Evolutionary conservation across 2,329 filamentous ascomycete genomes (phyloP).

Genomic region (Sclerotinia minor): DNA sequence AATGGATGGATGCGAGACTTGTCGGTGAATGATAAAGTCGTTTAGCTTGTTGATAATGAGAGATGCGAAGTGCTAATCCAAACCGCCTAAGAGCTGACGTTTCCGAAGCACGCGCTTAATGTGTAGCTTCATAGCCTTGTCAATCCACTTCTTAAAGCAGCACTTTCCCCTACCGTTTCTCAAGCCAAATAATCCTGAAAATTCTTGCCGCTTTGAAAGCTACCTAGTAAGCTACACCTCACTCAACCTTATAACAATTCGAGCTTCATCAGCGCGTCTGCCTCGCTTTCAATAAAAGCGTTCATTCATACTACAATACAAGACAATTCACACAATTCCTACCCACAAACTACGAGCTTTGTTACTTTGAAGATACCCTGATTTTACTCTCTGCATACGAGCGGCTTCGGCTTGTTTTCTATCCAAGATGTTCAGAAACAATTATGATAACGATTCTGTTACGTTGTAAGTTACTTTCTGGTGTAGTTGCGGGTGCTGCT

Average conservation of each 20-base stretch:
- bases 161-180: not conserved
- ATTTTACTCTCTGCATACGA: constrained; percentile 5
- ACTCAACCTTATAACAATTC: constrained; percentile 27
- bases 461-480: constrained; percentile 75
- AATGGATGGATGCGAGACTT: not conserved
- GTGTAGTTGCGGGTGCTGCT: not conserved
- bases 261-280: constrained; percentile 42
- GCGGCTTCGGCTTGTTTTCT: constrained; percentile 15
- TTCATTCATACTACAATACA: constrained; percentile 7
- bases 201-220: not conserved
- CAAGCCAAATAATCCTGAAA: rapidly evolving
- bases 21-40: not conserved
- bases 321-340: not conserved
- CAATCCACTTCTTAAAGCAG: not conserved
- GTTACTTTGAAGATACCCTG: constrained; percentile 24
- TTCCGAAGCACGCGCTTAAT: constrained; percentile 20
- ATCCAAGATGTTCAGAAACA: constrained; percentile 93
- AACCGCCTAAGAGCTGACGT: constrained; percentile 18
- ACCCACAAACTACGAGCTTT: constrained; percentile 20
- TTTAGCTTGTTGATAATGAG: not conserved
- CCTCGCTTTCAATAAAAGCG: constrained; percentile 30
- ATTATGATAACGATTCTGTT: constrained; percentile 99
- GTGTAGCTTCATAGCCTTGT: constrained; percentile 4
- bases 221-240: constrained; percentile 2
- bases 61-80: not conserved